These are phyloP conservation scores for Dendrocalamus sinicus DNA, from an alignment of 176 grass and related monocot species.

Conservation along the genomic window DNA sequence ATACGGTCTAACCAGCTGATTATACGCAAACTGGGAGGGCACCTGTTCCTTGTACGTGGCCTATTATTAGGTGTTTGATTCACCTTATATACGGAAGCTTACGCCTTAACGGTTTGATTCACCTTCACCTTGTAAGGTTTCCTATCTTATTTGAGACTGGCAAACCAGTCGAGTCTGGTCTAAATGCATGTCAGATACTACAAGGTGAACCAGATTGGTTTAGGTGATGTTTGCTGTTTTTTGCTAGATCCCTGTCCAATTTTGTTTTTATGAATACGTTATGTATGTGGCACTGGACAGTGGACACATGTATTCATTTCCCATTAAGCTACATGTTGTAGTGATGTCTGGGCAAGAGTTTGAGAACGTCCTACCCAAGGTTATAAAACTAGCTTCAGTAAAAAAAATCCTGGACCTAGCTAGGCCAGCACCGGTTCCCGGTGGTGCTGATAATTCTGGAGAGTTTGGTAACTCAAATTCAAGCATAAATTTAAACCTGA, in stretches of 20 bases:
- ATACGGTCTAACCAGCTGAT: neutral
- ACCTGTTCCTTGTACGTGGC: neutral
- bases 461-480: neutral
- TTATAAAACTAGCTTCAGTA: neutral
- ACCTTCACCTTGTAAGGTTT: neutral
- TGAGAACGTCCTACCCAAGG: neutral
- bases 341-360: neutral
- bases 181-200: neutral
- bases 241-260: neutral
- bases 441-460: neutral
- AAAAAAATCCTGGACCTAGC: neutral
- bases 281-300: neutral
- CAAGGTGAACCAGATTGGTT: constrained; percentile 10
- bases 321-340: neutral
- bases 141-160: constrained; percentile 30
- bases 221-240: neutral
- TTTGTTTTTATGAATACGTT: neutral
- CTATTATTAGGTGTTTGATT: neutral
- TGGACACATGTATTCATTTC: neutral
- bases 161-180: constrained; percentile 1
- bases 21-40: neutral
- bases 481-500: neutral
- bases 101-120: neutral
- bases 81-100: neutral
- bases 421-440: neutral